Evolutionary conservation across 139 green algal genomes (phyloP).

Genomic region (Closterium sp.): DNA sequence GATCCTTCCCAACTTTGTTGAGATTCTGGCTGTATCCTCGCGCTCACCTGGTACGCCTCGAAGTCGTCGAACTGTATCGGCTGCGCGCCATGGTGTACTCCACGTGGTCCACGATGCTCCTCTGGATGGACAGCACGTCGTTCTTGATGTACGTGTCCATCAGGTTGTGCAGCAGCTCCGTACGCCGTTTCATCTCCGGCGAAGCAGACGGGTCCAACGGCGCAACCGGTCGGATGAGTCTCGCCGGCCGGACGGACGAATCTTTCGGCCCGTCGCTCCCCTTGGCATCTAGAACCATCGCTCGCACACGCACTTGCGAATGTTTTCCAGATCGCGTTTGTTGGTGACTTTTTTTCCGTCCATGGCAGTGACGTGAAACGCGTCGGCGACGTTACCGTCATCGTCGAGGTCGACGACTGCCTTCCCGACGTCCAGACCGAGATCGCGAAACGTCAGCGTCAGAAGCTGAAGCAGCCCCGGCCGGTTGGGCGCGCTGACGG

Average conservation of each 20-base stretch:
- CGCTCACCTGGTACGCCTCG: conserved; percentile 82
- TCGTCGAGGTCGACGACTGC: conserved; percentile 52
- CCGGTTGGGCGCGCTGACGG: conserved; percentile 59
- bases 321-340: conserved; percentile 42
- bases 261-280: background rate
- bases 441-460: conserved; percentile 69
- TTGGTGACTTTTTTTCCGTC: conserved; percentile 66
- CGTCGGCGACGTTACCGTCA: conserved; percentile 62
- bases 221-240: background rate
- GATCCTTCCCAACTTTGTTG: too few relatives aligned
- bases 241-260: background rate
- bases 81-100: conserved; percentile 96
- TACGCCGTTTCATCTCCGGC: conserved; percentile 6
- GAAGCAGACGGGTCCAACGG: background rate
- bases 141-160: conserved; percentile 95
- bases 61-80: conserved; percentile 91
- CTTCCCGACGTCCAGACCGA: conserved; percentile 75
- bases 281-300: background rate
- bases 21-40: too few relatives aligned
- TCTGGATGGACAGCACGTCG: conserved; percentile 91
- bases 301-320: background rate
- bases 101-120: conserved; percentile 96
- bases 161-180: conserved; percentile 73
- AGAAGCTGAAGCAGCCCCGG: conserved; percentile 76
- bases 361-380: conserved; percentile 75